These are phyloP conservation scores for Eimeria necatrix DNA, from an alignment of 169 alveolate genomes.

Conservation along the genomic window DNA sequence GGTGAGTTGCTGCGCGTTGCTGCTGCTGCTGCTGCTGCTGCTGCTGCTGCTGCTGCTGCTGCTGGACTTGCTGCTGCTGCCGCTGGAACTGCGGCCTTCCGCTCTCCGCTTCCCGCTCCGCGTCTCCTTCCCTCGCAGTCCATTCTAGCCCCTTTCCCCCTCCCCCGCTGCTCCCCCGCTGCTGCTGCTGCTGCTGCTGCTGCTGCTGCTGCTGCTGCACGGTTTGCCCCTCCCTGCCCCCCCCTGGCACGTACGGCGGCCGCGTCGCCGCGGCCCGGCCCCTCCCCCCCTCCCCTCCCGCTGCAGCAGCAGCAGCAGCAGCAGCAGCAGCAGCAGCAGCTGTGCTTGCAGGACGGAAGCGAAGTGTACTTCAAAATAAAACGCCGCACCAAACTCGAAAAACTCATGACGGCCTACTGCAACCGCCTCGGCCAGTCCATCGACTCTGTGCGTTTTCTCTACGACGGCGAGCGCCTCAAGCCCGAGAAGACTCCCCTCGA, in stretches of 20 bases:
- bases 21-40: conserved; percentile 14
- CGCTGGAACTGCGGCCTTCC: too few relatives aligned
- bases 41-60: conserved; percentile 7
- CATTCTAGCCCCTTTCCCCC: too few relatives aligned
- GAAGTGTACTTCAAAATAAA: conserved; percentile 97
- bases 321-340: too few relatives aligned
- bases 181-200: too few relatives aligned
- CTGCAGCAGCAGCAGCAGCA: too few relatives aligned
- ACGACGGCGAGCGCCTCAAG: conserved; percentile 98
- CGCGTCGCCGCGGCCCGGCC: too few relatives aligned
- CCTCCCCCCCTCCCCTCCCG: too few relatives aligned
- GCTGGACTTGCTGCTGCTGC: too few relatives aligned
- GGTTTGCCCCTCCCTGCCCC: too few relatives aligned
- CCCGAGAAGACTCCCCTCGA: conserved; percentile 97
- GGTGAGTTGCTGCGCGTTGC: conserved; percentile 75
- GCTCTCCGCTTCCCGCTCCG: neutral
- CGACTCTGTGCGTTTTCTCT: conserved; percentile 96
- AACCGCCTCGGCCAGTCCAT: conserved; percentile 95
- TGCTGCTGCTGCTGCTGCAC: too few relatives aligned
- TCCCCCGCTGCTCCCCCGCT: too few relatives aligned
- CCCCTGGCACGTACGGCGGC: too few relatives aligned
- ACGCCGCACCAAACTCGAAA: conserved; percentile 96
- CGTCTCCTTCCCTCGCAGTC: neutral
- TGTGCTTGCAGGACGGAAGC: conserved; percentile 98
- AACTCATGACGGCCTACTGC: conserved; percentile 98